Evolutionary conservation across 108 stramenopile genomes (phyloP).

Genomic region (Pseudonitzschia multistriata): DNA sequence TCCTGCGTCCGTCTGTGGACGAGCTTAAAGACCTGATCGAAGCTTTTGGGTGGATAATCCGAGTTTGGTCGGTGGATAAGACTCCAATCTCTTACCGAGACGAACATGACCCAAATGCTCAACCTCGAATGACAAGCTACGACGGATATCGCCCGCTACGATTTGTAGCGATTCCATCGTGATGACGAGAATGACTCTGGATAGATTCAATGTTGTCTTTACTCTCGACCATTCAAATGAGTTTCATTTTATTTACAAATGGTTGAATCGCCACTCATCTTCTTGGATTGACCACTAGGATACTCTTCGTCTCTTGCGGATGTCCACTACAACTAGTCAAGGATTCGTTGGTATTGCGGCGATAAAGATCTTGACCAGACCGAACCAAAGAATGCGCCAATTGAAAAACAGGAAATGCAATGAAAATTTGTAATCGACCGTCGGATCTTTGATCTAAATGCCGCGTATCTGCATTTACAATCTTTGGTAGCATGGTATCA

Average conservation of each 20-base stretch:
- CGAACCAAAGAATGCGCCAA: background rate
- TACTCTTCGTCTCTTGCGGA: too few relatives aligned
- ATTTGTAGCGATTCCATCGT: slow-evolving; percentile 37
- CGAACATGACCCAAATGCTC: slow-evolving; percentile 21
- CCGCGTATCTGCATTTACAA: background rate
- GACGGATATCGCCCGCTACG: slow-evolving; percentile 70
- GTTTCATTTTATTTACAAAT: too few relatives aligned
- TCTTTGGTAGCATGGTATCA: slow-evolving; percentile 44
- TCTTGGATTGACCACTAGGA: background rate
- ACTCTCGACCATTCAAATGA: background rate
- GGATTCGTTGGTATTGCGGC: background rate
- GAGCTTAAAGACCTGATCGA: slow-evolving; percentile 65
- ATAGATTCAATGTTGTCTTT: background rate
- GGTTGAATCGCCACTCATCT: too few relatives aligned
- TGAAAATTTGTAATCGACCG: background rate
- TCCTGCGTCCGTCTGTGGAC: slow-evolving; percentile 58
- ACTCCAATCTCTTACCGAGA: slow-evolving; percentile 64
- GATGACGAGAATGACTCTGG: background rate
- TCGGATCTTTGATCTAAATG: background rate
- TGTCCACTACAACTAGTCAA: background rate
- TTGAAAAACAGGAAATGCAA: background rate
- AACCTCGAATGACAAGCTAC: slow-evolving; percentile 52
- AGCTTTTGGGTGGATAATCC: slow-evolving; percentile 52
- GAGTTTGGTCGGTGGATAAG: slow-evolving; percentile 61
- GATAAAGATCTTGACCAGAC: too few relatives aligned